phyloP scores from a whole-genome alignment of 2,329 filamentous ascomycete species.

The Colletotrichum incanum region DNA sequence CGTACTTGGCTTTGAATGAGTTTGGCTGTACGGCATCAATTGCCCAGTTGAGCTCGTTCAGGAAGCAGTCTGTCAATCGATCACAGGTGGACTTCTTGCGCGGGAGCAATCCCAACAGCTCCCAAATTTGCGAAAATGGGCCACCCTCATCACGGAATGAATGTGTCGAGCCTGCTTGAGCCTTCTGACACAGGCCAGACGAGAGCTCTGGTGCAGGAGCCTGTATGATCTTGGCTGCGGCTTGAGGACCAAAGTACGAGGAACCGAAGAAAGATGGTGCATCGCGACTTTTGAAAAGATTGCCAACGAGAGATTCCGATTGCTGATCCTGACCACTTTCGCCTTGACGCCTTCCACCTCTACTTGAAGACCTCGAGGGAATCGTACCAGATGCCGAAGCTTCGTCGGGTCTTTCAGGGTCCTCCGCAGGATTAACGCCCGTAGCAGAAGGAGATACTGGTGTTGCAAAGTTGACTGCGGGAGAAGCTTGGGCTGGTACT shows the following conservation, averaged over 20 bases:
- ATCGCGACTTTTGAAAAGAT: conserved; percentile 50
- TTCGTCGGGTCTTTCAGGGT: conserved; percentile 6
- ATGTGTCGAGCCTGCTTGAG: conserved; percentile 40
- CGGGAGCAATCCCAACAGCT: conserved; percentile 56
- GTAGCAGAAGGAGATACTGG: conserved; percentile 12
- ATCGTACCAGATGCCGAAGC: conserved; percentile 9
- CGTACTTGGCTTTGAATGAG: conserved; percentile 54
- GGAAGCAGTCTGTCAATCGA: conserved; percentile 52
- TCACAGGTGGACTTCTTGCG: conserved; percentile 56
- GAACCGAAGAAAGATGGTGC: conserved; percentile 51
- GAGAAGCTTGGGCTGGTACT: neutral
- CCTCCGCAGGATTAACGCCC: neutral
- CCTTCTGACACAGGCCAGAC: conserved; percentile 46
- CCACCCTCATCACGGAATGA: conserved; percentile 43
- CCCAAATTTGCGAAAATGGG: conserved; percentile 57
- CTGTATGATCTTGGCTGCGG: conserved; percentile 52
- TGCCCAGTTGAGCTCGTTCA: conserved; percentile 55
- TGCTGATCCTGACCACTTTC: conserved; percentile 31
- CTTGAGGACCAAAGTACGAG: conserved; percentile 53
- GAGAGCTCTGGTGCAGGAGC: conserved; percentile 45
- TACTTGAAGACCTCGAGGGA: conserved; percentile 19
- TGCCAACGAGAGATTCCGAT: conserved; percentile 45
- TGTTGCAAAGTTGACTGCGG: conserved; percentile 9
- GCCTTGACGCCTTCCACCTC: conserved; percentile 24
- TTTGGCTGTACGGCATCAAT: conserved; percentile 55